Evolutionary conservation across 805 yeast genomes (phyloP).

Genomic region (Cyberlindnera xylosilytica): DNA sequence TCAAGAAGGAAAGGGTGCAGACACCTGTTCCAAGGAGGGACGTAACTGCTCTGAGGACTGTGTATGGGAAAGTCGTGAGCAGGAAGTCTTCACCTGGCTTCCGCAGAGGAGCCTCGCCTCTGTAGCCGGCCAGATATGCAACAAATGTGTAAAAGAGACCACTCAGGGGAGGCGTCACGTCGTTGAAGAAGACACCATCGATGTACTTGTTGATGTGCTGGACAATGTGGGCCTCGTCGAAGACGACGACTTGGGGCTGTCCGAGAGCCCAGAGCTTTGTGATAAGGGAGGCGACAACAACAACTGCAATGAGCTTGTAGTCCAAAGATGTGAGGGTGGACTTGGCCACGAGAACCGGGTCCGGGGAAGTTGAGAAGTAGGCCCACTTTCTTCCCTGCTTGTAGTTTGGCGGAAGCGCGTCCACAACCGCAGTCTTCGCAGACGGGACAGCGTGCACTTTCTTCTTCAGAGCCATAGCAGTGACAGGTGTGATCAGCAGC

Average conservation of each 20-base stretch:
- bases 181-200: slow-evolving; percentile 61
- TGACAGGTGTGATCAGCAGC: background rate
- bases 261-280: slow-evolving; percentile 19
- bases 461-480: slow-evolving; percentile 11
- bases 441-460: slow-evolving; percentile 4
- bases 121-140: slow-evolving; percentile 50
- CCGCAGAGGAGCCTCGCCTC: slow-evolving; percentile 32
- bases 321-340: slow-evolving; percentile 6
- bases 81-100: slow-evolving; percentile 18
- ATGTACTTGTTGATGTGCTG: slow-evolving; percentile 42
- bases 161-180: slow-evolving; percentile 71
- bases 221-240: slow-evolving; percentile 46
- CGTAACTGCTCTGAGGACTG: slow-evolving; percentile 55
- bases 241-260: slow-evolving; percentile 34
- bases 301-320: slow-evolving; percentile 14
- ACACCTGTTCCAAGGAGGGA: slow-evolving; percentile 52
- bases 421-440: slow-evolving; percentile 1
- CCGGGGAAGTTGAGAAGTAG: slow-evolving; percentile 28
- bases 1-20: slow-evolving; percentile 49
- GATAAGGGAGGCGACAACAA: slow-evolving; percentile 20
- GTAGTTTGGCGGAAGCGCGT: slow-evolving; percentile 27
- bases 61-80: slow-evolving; percentile 39
- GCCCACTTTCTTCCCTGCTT: slow-evolving; percentile 32
- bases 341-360: slow-evolving; percentile 5
- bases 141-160: slow-evolving; percentile 56